Evolutionary conservation across 2,329 filamentous ascomycete species (phyloP), one percentile per base, ranked within the genome.

Genomic region (Colletotrichum spaethianum): DNA sequence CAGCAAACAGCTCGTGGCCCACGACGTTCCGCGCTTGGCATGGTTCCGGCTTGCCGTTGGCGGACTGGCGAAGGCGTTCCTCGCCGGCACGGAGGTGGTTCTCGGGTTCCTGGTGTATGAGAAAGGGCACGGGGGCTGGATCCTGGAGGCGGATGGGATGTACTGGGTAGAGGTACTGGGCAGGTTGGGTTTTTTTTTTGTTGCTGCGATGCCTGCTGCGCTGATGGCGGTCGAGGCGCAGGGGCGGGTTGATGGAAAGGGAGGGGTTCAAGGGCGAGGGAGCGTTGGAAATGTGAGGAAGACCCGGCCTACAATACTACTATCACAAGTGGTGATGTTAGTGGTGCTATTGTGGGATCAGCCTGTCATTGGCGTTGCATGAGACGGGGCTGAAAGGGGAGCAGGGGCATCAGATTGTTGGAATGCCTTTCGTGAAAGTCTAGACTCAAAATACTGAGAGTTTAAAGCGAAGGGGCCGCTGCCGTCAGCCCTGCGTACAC

Each of bases 11-110:
- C n/a, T 73, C 12, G 28, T 52, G 8, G 55, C 50, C 20, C 67
- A 74, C 28, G 72, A 63, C 40, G 65, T 74, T 14, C 72, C 72
- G 28, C 61, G 52, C 38, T 64, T 73, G 42, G 66, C 69, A 33
- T 62, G 65, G 61, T 63, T 74, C 33, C 52, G 72, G 52, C 69
- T 64, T n/a, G 69, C 56, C 44, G 42, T 70, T 40, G 65, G 73
- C n/a, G 57, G 57, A 4, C 38, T 73, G 40, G 73, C 69, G 11
- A 52, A 65, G 20, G 11, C 23, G 7, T 18, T 74, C 38, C 23
- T 64, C 55, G 40, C 46, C 33, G 44, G 52, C 33, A 52, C 50
- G 11, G 65, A 50, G 18, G 44, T 20, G 23, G 2, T 73, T 1
- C 14, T 73, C 12, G 33, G 57, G n/a, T 14, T 68, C 3, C 9